phyloP scores from a whole-genome alignment of 2,329 filamentous ascomycete species.

The Talaromyces sp. region DNA sequence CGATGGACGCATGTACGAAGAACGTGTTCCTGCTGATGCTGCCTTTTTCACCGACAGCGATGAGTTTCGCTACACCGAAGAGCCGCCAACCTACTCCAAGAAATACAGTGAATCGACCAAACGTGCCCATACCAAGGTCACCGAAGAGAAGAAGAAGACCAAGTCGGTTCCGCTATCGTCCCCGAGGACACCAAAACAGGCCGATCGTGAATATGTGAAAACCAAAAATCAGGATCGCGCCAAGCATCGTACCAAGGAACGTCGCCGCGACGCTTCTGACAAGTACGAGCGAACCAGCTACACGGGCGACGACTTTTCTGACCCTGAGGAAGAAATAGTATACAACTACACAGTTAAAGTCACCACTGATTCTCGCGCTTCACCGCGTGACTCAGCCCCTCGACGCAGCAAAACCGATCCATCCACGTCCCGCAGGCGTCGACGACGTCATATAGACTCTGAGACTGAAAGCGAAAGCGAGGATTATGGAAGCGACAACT shows the following conservation, averaged over 20 bases:
- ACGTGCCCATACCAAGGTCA: conserved; percentile 27
- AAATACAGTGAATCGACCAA: conserved; percentile 36
- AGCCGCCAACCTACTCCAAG: conserved; percentile 32
- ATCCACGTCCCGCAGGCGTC: conserved; percentile 17
- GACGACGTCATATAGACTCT: conserved; percentile 5
- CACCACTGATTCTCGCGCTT: conserved; percentile 20
- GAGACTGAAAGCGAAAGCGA: conserved; percentile 18
- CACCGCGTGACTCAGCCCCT: conserved; percentile 17
- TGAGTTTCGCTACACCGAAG: conserved; percentile 32
- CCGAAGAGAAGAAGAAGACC: conserved; percentile 35
- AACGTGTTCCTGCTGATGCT: conserved; percentile 34
- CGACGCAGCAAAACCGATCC: conserved; percentile 13
- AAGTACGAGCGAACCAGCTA: conserved; percentile 30
- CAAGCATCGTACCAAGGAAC: conserved; percentile 40
- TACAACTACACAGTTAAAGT: neutral
- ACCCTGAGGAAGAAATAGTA: conserved; percentile 21
- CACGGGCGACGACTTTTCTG: conserved; percentile 28
- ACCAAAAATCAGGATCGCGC: conserved; percentile 29
- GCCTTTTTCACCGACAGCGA: conserved; percentile 31
- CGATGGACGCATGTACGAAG: conserved; percentile 41
- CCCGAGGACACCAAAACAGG: conserved; percentile 31
- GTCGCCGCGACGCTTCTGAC: conserved; percentile 35
- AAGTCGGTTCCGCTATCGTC: conserved; percentile 24
- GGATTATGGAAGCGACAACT: conserved; percentile 23
- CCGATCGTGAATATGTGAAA: conserved; percentile 26